Percentiles rank a stretch among this genome's conserved stretches.
Evolutionary conservation across 352 stramenopile genomes (phyloP).

Genomic region (Aphanomyces astaci): DNA sequence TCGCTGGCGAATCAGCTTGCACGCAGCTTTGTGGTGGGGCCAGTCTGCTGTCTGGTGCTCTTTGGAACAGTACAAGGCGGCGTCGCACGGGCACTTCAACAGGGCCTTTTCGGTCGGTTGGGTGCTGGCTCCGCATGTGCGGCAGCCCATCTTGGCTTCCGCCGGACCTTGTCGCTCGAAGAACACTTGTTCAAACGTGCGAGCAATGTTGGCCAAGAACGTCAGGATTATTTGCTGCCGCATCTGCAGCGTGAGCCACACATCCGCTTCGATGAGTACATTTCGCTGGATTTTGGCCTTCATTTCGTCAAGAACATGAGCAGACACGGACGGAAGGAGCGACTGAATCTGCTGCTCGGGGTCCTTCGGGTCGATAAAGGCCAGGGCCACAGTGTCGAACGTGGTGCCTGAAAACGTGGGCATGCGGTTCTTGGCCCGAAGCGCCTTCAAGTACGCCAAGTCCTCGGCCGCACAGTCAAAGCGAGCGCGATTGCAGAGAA

Average conservation of each 20-base stretch:
- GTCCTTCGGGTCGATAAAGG: slow-evolving; percentile 68
- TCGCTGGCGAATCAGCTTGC: slow-evolving; percentile 56
- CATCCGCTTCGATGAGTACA: slow-evolving; percentile 72
- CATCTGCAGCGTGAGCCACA: slow-evolving; percentile 82
- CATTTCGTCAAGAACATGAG: slow-evolving; percentile 48
- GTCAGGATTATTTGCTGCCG: slow-evolving; percentile 73
- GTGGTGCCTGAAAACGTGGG: slow-evolving; percentile 79
- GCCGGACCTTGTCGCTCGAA: slow-evolving; percentile 54
- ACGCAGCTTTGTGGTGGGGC: slow-evolving; percentile 66
- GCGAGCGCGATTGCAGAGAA: slow-evolving; percentile 67
- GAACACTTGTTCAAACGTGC: slow-evolving; percentile 81
- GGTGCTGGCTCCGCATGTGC: slow-evolving; percentile 43
- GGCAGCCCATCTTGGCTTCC: slow-evolving; percentile 54
- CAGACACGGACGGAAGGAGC: slow-evolving; percentile 54
- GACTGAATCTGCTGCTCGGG: slow-evolving; percentile 71
- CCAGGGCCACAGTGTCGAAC: slow-evolving; percentile 63
- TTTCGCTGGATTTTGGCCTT: slow-evolving; percentile 56
- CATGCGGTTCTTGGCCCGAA: slow-evolving; percentile 59
- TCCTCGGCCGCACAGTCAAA: slow-evolving; percentile 74
- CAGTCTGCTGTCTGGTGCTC: slow-evolving; percentile 78
- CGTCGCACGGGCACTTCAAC: slow-evolving; percentile 62
- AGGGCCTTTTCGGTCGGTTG: slow-evolving; percentile 37
- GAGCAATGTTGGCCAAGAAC: slow-evolving; percentile 71
- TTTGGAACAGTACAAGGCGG: slow-evolving; percentile 78
- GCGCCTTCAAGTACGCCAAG: slow-evolving; percentile 52